Evolutionary conservation across 2,329 filamentous ascomycete genomes (phyloP), one percentile per base, ranked within the genome.

Genomic region (Aspergillus cejpii): DNA sequence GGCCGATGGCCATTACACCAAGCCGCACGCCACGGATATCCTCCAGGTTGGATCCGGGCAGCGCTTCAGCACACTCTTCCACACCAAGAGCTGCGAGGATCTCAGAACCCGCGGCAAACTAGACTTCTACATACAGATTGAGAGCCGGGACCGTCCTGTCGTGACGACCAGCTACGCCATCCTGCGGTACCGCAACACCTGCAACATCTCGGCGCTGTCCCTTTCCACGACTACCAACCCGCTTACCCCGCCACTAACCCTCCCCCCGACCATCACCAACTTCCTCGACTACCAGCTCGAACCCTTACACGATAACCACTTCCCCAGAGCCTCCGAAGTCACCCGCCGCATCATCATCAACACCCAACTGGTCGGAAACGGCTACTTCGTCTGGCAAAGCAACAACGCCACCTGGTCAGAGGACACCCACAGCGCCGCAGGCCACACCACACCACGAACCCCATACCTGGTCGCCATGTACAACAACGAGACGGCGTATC

Each of bases 21-120:
- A 62, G 40, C 49, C 50, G 10, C 34, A 47, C 7, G 43, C 40
- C 1, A 72, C 72, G 1, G 63, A 70, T 17, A 71, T 74, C 50
- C 66, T 84, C 41, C 79, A 83, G 53, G 54, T 83, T 4, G 73
- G 70, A 6, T 64, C 70, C 4, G 81, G 81, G 0, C 80, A 84
- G 55, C 74, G 80, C n/a, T 83, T 77, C 57, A 78, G 78, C 48
- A 66, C 74, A 0, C 64, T 83, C 1, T 64, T 84, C 24, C 68
- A 64, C 10, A 71, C 79, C 1, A 83, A 81, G 38, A 46, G 53
- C 6, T 44, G 51, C 31, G 45, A 41, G 1, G 58, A 65, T 44
- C 39, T 63, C 19, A 37, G 44, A 14, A 27, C 43, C n/a, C 34
- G 55, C 17, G 52, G 65, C 33, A 77, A 72, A 62, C 59, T 73